phyloP scores from a whole-genome alignment of 148 eudicot genomes.

The Chenopodium formosanum region DNA sequence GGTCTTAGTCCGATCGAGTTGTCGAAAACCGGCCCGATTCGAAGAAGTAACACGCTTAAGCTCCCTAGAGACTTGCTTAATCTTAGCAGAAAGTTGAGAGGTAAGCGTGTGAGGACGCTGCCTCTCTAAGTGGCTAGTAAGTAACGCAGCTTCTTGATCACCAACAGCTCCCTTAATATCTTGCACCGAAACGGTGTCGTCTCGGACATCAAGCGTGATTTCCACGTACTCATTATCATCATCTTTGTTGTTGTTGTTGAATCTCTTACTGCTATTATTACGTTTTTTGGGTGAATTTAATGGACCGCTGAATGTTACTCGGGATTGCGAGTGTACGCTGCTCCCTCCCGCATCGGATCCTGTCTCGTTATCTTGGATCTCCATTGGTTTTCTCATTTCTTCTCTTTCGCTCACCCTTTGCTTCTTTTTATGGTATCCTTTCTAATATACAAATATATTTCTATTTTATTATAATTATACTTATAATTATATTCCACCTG shows the following conservation, averaged over 20 bases:
- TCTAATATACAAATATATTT: too few relatives aligned
- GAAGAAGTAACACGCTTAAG: conserved; percentile 43
- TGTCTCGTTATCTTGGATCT: conserved; percentile 33
- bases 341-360: conserved; percentile 30
- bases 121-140: conserved; percentile 37
- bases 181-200: conserved; percentile 51
- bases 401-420: neutral
- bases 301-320: conserved; percentile 50
- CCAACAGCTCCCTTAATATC: conserved; percentile 42
- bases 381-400: conserved; percentile 35
- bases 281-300: conserved; percentile 19
- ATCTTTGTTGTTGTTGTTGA: neutral
- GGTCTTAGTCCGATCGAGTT: conserved; percentile 38
- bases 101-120: conserved; percentile 31
- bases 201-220: conserved; percentile 50
- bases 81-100: conserved; percentile 39
- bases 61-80: conserved; percentile 49
- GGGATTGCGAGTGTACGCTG: conserved; percentile 36
- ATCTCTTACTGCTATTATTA: conserved; percentile 9
- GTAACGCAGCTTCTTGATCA: conserved; percentile 42
- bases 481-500: too few relatives aligned
- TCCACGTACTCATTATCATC: conserved; percentile 40
- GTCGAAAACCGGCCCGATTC: neutral
- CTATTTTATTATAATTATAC: too few relatives aligned
- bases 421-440: neutral